Percentiles rank a stretch among this genome's conserved stretches.
Evolutionary conservation across 2,329 filamentous ascomycete species (phyloP).

Genomic region (Magnaporthiopsis incrustans): DNA sequence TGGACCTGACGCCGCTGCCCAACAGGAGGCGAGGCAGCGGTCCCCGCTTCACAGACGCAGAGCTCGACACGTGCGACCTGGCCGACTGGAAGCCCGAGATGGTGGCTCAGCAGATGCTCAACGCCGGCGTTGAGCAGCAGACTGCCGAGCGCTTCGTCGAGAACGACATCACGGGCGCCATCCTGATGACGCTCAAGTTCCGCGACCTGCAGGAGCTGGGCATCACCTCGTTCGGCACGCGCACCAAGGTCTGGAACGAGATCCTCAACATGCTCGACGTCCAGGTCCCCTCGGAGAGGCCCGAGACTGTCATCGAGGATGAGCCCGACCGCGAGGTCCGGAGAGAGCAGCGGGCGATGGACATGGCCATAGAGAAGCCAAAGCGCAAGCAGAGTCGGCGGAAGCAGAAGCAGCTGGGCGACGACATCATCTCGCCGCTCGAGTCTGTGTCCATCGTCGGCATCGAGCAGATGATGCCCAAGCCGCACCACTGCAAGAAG

Average conservation of each 20-base stretch:
- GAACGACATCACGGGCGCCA: conserved; percentile 85
- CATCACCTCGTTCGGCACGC: conserved; percentile 73
- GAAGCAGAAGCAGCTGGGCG: conserved; percentile 32
- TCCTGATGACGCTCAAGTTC: conserved; percentile 85
- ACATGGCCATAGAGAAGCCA: conserved; percentile 21
- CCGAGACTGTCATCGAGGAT: conserved; percentile 55
- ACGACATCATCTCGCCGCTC: conserved; percentile 65
- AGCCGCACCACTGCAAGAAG: conserved; percentile 76
- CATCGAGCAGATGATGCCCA: conserved; percentile 82
- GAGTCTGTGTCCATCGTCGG: conserved; percentile 88
- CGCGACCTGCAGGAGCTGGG: conserved; percentile 78
- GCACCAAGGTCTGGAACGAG: conserved; percentile 72
- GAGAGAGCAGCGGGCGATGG: conserved; percentile 28
- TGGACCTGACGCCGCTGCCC: conserved; percentile 29
- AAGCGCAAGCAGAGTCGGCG: conserved; percentile 32
- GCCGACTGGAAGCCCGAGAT: conserved; percentile 64
- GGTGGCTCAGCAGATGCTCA: conserved; percentile 80
- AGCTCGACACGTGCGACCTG: conserved; percentile 52
- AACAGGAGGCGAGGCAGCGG: conserved; percentile 34
- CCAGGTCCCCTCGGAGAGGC: conserved; percentile 40
- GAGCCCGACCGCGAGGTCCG: conserved; percentile 42
- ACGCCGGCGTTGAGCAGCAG: conserved; percentile 67
- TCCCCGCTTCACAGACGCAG: conserved; percentile 45
- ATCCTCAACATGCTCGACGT: conserved; percentile 61
- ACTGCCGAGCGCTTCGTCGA: conserved; percentile 78